Base-by-base conservation (phyloP, 768 basidiomycete genomes). In the Amanita exitialis region DNA sequence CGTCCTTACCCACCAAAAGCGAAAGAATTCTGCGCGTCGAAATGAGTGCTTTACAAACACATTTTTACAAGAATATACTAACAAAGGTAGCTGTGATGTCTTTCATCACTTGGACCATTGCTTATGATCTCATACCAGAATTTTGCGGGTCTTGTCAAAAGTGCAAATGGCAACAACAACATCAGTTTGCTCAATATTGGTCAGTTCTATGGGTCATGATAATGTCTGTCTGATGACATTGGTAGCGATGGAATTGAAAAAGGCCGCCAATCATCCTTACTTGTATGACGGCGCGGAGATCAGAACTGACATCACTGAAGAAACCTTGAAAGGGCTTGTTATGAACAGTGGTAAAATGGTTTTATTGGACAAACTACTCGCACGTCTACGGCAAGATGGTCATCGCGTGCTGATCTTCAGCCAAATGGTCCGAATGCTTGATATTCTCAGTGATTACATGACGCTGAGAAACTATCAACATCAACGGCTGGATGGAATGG, bases 261-360 rank as follows among this genome's bases (percentile, higher is more conserved):
- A 99, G 67, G 93, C 94, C 1, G 92, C 91, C 23, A 98, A 98
- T 62, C 96, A 99, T 61, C 96, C 96, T 1, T 99, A 86, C 65
- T 79, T 99, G 2, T 98, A 98, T 60, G 96, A 99, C 47, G 96
- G 96, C 23, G 96, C 92, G 18, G 96, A 98, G 67, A 68, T 72
- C 3, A 68, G 66, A 21, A 69, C 71, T 1, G 74, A 74, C 36
- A 81, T 72, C 53, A 64, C 72, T 12, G 91, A 96, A 44, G 95
- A 98, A 62, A 83, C 81, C 13, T 78, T 98, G 54, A 90, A 89
- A 60, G 94, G 93, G n/a, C 77, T 99, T 16, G 91, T 98, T 56
- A 96, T 96, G 90, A 95, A 86, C 67, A 93, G 91, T 54, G 96
- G 96, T 30, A 99, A 99, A 72, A 83, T 99, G 86, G 94, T 98